Evolutionary conservation across 139 green algal species (phyloP), one percentile per base, ranked within the genome.

Genomic region (Chlorella sorokiniana): DNA sequence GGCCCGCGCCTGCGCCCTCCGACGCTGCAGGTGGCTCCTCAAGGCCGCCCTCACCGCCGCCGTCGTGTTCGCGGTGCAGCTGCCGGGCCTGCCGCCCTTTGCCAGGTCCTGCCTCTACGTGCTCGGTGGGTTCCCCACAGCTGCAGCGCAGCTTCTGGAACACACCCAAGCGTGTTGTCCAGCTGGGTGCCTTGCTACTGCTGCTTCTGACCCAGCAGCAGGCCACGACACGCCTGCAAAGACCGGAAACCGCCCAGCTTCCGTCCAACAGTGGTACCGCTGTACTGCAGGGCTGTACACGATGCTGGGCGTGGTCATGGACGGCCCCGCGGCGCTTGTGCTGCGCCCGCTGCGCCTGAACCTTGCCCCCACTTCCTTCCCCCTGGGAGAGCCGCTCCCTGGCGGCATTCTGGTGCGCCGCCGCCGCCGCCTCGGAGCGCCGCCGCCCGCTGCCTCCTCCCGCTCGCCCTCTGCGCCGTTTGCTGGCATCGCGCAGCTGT

Each of bases 251-350:
- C n/a, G n/a, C n/a, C n/a, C n/a, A n/a, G n/a, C n/a, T 16, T 59
- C 48, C 14, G 48, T 59, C 16, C 48, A 16, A 59, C 16, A 59
- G 14, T 59, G 48, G 48, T 59, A 59, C 48, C 16, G 48, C 48
- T 59, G 48, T 59, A 16, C 48, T 59, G 48, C 48, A 59, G 48
- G 56, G 56, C 63, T 79, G 9, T 79, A 79, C 38, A 38, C 31
- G 52, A 69, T 79, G 73, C 73, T 79, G 1, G 73, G 73, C 11
- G 73, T 79, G 22, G 54, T 79, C 9, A 79, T 79, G 73, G 73
- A 79, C 38, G 73, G 73, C 2, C 73, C 73, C 22, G 73, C 54
- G 6, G 73, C 73, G 22, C 52, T 68, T 20, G 6, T 79, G 54
- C 73, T 79, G 51, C 73, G 73, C 73, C 73, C 73, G 52, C 73